Percentiles rank a stretch among this genome's conserved stretches.
phyloP scores from a whole-genome alignment of 495 filamentous ascomycete species.

The Trichoderma orchidacearum region DNA sequence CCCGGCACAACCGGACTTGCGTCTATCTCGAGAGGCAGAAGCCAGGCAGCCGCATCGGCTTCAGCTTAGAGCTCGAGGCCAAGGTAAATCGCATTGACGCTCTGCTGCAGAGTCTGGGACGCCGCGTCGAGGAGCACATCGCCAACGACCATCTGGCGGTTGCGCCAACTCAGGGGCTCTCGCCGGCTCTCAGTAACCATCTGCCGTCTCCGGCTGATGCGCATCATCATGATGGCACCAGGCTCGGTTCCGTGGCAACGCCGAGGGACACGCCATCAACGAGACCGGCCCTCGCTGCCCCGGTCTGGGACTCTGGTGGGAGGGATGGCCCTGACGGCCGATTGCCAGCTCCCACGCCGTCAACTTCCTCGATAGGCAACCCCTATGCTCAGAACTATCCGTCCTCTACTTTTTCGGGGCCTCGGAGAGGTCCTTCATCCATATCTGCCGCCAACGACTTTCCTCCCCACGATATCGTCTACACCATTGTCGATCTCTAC shows the following conservation, averaged over 20 bases:
- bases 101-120: slow-evolving; percentile 31
- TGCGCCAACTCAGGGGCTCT: not conserved
- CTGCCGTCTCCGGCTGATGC: slow-evolving; percentile 9
- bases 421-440: not conserved
- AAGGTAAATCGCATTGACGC: slow-evolving; percentile 48
- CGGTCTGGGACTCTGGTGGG: not conserved
- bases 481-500: slow-evolving; percentile 70
- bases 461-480: slow-evolving; percentile 74
- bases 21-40: slow-evolving; percentile 83
- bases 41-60: slow-evolving; percentile 70
- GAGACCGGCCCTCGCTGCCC: not conserved
- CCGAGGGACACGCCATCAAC: not conserved
- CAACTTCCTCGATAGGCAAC: not conserved
- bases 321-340: not conserved
- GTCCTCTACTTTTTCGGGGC: not conserved
- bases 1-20: slow-evolving; percentile 59
- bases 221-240: slow-evolving; percentile 35
- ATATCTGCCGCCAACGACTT: slow-evolving; percentile 50
- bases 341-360: not conserved
- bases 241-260: slow-evolving; percentile 16
- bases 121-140: slow-evolving; percentile 22
- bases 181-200: not conserved
- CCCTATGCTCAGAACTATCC: not conserved
- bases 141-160: not conserved
- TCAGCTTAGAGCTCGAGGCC: slow-evolving; percentile 78